Conservation (phyloP, 129 eudicot genomes). For the Heracleum sosnowskyi region DNA sequence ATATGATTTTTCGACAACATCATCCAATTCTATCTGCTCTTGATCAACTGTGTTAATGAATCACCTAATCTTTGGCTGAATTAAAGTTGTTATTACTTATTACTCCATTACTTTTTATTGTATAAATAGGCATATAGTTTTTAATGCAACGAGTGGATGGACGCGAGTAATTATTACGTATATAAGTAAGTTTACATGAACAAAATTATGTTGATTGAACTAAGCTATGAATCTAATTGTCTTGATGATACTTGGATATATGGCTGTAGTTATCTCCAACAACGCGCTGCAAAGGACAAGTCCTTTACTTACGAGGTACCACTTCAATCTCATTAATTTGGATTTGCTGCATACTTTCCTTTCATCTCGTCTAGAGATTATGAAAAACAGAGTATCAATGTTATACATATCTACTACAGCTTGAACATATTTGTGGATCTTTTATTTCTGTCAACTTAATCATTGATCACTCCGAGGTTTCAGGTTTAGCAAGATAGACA, state of each 20-base stretch:
- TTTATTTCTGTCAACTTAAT: neutral
- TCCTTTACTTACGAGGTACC: conserved; percentile 10
- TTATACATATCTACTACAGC: neutral
- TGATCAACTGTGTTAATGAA: neutral
- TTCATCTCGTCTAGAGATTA: neutral
- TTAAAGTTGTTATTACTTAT: neutral
- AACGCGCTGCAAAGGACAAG: conserved; percentile 8
- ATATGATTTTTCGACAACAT: neutral
- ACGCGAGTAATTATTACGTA: neutral
- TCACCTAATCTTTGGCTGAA: neutral
- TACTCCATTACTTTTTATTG: neutral
- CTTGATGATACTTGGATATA: conserved; percentile 4
- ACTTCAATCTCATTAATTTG: neutral
- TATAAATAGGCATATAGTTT: neutral
- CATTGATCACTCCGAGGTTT: neutral
- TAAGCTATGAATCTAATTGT: neutral
- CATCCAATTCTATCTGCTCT: neutral
- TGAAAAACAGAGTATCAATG: neutral
- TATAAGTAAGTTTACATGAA: neutral
- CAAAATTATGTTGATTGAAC: neutral
- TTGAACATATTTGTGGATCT: neutral
- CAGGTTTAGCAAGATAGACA: neutral
- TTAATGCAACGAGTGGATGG: neutral
- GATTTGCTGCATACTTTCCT: neutral
- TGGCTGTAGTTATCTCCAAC: conserved; percentile 13